Conservation (phyloP, 129 eudicot species). For the Saposhnikovia divaricata region DNA sequence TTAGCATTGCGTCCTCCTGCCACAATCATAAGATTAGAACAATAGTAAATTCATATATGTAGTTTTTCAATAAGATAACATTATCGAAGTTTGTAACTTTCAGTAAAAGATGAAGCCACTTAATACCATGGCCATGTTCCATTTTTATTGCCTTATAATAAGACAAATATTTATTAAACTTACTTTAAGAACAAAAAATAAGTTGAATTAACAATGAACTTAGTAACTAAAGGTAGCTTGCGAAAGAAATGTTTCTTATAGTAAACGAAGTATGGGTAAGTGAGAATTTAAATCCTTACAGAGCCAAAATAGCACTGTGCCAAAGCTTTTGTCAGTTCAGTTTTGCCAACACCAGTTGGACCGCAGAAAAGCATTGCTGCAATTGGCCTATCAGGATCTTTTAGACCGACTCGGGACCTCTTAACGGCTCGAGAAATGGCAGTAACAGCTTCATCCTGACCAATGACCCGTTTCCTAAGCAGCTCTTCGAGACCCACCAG, state of each 20-base stretch:
- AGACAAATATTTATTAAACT: background rate
- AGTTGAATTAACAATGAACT: background rate
- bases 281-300: slow-evolving; percentile 32
- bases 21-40: slow-evolving; percentile 3
- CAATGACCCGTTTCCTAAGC: slow-evolving; percentile 72
- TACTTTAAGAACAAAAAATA: background rate
- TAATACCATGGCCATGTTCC: background rate
- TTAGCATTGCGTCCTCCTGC: slow-evolving; percentile 74
- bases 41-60: background rate
- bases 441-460: slow-evolving; percentile 91
- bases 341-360: slow-evolving; percentile 98
- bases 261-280: background rate
- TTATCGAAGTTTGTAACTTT: background rate
- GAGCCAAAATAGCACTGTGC: slow-evolving; percentile 85
- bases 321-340: slow-evolving; percentile 86
- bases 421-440: slow-evolving; percentile 85
- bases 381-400: slow-evolving; percentile 82
- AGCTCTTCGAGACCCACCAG: slow-evolving; percentile 67
- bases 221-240: background rate
- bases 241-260: background rate
- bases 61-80: background rate
- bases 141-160: background rate
- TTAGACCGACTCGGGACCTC: slow-evolving; percentile 83
- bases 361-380: slow-evolving; percentile 94
- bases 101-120: background rate